A percentile compares a stretch with the other conserved stretches of the same genome.
Evolutionary conservation across 768 basidiomycete genomes (phyloP).

Genomic region (Trametes cinnabarina): DNA sequence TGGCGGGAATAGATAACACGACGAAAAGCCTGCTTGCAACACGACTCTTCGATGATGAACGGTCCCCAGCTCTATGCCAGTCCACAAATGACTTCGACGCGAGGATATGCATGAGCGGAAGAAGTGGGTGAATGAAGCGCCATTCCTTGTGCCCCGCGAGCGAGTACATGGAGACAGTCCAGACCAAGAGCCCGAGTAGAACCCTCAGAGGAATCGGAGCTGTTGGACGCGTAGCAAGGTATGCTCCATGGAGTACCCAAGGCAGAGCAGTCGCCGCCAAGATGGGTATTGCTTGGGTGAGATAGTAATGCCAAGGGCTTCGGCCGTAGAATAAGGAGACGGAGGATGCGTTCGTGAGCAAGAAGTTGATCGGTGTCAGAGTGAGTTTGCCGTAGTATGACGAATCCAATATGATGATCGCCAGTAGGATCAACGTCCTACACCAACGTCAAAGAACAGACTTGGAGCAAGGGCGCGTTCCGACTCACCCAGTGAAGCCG

Average conservation of each 20-base stretch:
- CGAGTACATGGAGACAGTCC: constrained; percentile 73
- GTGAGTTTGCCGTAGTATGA: constrained; percentile 64
- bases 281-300: constrained; percentile 83
- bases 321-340: constrained; percentile 93
- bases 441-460: neutral
- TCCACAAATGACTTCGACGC: constrained; percentile 71
- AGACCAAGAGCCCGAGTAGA: constrained; percentile 51
- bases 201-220: constrained; percentile 28
- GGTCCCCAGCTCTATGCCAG: neutral
- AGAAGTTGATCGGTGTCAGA: constrained; percentile 80
- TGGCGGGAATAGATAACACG: constrained; percentile 54
- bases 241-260: constrained; percentile 64
- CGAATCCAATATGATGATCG: constrained; percentile 52
- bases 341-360: constrained; percentile 76
- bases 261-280: constrained; percentile 73
- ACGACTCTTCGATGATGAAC: neutral
- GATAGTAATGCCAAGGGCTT: constrained; percentile 85
- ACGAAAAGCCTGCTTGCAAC: constrained; percentile 29
- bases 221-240: constrained; percentile 28
- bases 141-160: constrained; percentile 93
- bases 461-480: neutral
- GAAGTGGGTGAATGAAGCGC: constrained; percentile 90
- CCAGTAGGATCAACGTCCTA: constrained; percentile 10
- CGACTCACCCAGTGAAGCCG: constrained; percentile 42
- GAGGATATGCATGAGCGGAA: constrained; percentile 81